Base-by-base conservation (phyloP, 139 green algal species). In the Gonium pectorale region DNA sequence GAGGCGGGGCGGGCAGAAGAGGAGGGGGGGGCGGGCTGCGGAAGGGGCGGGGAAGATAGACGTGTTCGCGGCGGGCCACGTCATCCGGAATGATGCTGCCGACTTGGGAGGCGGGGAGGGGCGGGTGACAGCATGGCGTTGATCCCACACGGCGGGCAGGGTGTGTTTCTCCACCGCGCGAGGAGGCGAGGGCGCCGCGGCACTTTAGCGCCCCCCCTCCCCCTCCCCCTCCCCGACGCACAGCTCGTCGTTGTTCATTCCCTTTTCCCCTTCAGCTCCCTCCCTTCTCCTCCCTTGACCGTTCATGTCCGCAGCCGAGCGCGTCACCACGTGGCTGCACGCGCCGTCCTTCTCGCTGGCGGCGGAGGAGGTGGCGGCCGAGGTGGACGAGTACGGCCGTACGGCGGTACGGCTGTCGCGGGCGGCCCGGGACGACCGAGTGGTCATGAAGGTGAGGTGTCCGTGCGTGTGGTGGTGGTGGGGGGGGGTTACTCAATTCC, bases 321-420 rank as follows among this genome's bases (percentile, higher is more conserved):
- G 44, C 62, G 67, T 44, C 31, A 35, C 33, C 44, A 33, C 60
- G 27, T 85, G 79, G 79, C 51, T 85, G 19, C 27, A 43, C 56
- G 26, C 26, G 0, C 79, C 79, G 35, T 71, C 41, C 40, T 13
- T 49, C 35, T 33, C 22, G 27, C 79, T 78, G 63, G 79, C 77
- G 37, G 13, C 79, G 21, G 79, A 85, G 35, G 35, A 8, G 7
- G 46, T 85, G 17, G 27, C 19, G 8, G 46, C 79, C 0, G 37
- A 33, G 13, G 40, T 87, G 56, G 89, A 92, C 62, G 89, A 93
- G 64, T 80, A 63, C 72, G 75, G 75, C 40, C 90, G 88, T 41
- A 33, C 43, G 0, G 82, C 88, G 5, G 93, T 90, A 86, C 91
- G 88, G 78, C 89, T 95, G 85, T 63, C 63, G 26, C 93, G 92